phyloP scores from a whole-genome alignment of 2,329 filamentous ascomycete species.

The Botrytis pseudocinerea region DNA sequence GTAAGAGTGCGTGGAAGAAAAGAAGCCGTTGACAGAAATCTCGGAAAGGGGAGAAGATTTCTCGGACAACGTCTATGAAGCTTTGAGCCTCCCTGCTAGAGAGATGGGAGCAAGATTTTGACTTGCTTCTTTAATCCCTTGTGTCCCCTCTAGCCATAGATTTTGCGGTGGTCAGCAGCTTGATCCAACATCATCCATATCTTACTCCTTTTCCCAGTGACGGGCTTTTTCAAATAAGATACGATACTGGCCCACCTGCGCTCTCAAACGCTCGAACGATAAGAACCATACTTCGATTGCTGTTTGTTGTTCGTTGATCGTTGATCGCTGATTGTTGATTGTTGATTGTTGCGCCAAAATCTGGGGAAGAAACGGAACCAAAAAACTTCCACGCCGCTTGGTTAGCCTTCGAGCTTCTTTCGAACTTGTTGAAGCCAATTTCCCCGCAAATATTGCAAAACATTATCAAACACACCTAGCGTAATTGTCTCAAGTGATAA shows the following conservation, averaged over 20 bases:
- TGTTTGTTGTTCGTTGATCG: not conserved
- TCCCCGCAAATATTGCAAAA: not conserved
- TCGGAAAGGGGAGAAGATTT: not conserved
- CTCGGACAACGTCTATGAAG: not conserved
- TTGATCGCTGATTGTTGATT: not conserved
- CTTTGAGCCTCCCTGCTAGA: not conserved
- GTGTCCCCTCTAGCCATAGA: not conserved
- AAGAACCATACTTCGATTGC: not conserved
- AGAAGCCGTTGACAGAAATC: not conserved
- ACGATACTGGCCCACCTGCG: not conserved
- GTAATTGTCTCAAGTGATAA: not conserved
- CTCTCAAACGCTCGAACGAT: not conserved
- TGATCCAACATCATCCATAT: not conserved
- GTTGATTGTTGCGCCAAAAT: not conserved
- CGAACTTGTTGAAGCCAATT: not conserved
- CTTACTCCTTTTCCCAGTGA: not conserved
- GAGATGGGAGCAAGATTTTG: not conserved
- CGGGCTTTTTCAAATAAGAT: not conserved
- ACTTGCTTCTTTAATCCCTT: constrained; percentile 1
- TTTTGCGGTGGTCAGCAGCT: not conserved
- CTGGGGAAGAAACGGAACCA: not conserved
- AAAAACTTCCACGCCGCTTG: not conserved
- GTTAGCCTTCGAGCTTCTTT: not conserved
- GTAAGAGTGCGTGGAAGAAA: not conserved
- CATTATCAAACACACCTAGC: not conserved